These are phyloP conservation scores for Euphorbia pulcherrima DNA, from an alignment of 345 rosid species.

Conservation along the genomic window DNA sequence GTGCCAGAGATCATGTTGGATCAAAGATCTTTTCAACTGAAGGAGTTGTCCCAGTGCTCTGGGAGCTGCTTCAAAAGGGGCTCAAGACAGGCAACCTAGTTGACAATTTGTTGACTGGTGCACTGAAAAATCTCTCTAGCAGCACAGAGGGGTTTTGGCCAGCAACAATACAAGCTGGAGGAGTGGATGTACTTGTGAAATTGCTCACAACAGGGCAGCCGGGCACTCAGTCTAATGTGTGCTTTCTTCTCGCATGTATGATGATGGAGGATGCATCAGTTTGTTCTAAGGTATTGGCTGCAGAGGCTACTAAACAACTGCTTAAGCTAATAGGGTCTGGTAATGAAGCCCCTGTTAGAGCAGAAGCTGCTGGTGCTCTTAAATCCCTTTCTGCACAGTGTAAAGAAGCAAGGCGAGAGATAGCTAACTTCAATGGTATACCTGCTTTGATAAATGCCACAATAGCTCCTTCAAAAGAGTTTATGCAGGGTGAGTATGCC, in stretches of 20 bases:
- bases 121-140: slow-evolving; percentile 80
- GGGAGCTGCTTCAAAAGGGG: slow-evolving; percentile 80
- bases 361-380: slow-evolving; percentile 98
- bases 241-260: slow-evolving; percentile 95
- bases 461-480: slow-evolving; percentile 98
- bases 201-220: slow-evolving; percentile 77
- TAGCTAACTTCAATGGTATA: slow-evolving; percentile 86
- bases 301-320: slow-evolving; percentile 85
- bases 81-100: slow-evolving; percentile 74
- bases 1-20: slow-evolving; percentile 94
- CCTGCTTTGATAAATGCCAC: slow-evolving; percentile 94
- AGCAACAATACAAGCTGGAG: slow-evolving; percentile 89
- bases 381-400: slow-evolving; percentile 91
- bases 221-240: slow-evolving; percentile 81
- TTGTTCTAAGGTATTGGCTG: slow-evolving; percentile 78
- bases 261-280: slow-evolving; percentile 93
- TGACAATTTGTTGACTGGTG: slow-evolving; percentile 89
- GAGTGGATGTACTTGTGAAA: slow-evolving; percentile 94
- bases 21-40: slow-evolving; percentile 98
- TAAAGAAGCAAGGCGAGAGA: slow-evolving; percentile 88
- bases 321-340: slow-evolving; percentile 89
- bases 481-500: slow-evolving; percentile 98
- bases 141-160: slow-evolving; percentile 96
- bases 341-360: slow-evolving; percentile 93
- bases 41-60: slow-evolving; percentile 95